Conservation (phyloP, 179 eudicot species). For the Actinidia arguta region DNA sequence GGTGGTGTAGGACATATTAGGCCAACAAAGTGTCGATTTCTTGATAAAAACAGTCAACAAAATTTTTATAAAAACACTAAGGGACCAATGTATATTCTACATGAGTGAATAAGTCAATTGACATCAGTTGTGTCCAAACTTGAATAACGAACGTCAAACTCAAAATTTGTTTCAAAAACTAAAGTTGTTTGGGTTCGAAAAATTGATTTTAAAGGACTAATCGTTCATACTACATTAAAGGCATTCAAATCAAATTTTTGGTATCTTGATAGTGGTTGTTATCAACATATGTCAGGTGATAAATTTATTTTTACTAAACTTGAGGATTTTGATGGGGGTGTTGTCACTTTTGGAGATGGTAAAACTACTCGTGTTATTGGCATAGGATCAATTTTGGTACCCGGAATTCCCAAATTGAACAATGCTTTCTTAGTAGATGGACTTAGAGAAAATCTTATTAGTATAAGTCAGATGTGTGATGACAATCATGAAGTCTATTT, state of each 20-base stretch:
- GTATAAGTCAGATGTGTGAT: background rate
- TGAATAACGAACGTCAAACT: too few species aligned
- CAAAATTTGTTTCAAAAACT: background rate
- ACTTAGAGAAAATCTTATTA: background rate
- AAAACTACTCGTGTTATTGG: background rate
- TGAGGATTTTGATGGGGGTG: background rate
- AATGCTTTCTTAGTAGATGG: background rate
- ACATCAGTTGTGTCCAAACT: too few species aligned
- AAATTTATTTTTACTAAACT: too few species aligned
- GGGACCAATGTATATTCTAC: too few species aligned
- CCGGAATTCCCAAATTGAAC: background rate
- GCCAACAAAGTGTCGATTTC: background rate
- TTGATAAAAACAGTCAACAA: background rate
- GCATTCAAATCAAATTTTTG: background rate
- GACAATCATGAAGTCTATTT: background rate
- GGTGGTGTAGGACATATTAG: background rate
- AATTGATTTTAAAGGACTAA: too few species aligned
- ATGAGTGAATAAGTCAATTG: too few species aligned
- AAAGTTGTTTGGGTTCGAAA: background rate
- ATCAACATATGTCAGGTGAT: background rate
- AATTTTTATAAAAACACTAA: too few species aligned
- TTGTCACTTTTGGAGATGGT: background rate
- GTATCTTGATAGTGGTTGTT: background rate
- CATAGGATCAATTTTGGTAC: background rate
- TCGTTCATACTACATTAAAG: background rate